Evolutionary conservation across 1,139 yeast species (phyloP).

Genomic region (Candida sp.): DNA sequence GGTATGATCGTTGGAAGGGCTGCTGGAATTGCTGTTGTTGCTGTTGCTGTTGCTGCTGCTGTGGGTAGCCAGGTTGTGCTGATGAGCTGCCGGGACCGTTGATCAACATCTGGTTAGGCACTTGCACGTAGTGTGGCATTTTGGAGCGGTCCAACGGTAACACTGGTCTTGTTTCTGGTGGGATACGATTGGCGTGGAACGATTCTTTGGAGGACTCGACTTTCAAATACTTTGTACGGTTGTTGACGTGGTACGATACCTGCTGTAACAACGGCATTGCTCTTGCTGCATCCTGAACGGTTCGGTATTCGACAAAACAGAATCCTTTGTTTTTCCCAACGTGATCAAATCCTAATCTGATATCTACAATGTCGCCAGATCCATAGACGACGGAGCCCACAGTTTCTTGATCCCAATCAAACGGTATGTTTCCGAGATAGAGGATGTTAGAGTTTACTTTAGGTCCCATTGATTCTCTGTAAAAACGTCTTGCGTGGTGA

Average conservation of each 20-base stretch:
- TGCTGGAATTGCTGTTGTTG: conserved; percentile 5
- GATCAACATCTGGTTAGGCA: conserved; percentile 54
- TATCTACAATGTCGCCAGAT: conserved; percentile 64
- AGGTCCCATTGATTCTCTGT: conserved; percentile 9
- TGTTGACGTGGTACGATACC: conserved; percentile 43
- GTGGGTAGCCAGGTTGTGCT: neutral
- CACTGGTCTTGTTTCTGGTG: conserved; percentile 39
- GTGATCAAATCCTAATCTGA: conserved; percentile 63
- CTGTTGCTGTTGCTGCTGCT: conserved; percentile 4
- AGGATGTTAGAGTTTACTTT: conserved; percentile 38
- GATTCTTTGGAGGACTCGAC: conserved; percentile 69
- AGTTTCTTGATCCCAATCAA: conserved; percentile 64
- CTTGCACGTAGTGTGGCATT: conserved; percentile 57
- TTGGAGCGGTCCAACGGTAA: conserved; percentile 44
- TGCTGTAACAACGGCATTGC: conserved; percentile 50
- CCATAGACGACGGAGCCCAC: conserved; percentile 66
- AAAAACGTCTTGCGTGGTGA: neutral
- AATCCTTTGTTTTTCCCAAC: conserved; percentile 69
- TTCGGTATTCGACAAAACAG: conserved; percentile 62
- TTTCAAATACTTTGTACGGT: conserved; percentile 44
- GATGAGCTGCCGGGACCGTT: conserved; percentile 1
- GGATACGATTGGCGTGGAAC: conserved; percentile 36
- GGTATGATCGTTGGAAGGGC: neutral
- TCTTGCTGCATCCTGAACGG: conserved; percentile 53
- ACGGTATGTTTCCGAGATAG: conserved; percentile 67